Conservation (phyloP, 441 rosid species). For the Pelargonium australe region DNA sequence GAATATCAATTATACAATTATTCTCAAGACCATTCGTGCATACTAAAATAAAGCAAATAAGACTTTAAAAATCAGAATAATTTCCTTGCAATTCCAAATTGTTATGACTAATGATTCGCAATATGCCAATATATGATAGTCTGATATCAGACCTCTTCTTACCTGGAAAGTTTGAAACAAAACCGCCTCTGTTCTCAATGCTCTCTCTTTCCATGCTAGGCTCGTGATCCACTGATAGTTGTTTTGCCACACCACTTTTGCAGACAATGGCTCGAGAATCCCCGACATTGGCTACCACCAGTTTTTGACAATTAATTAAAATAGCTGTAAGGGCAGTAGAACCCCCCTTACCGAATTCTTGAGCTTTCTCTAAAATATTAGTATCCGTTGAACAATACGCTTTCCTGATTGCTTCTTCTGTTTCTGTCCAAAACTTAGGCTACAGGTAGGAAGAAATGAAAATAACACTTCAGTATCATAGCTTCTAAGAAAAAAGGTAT, state of each 20-base stretch:
- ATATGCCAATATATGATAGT: no score
- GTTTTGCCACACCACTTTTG: conserved; percentile 59
- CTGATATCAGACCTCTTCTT: conserved; percentile 4
- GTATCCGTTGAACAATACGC: conserved; percentile 62
- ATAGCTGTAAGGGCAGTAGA: conserved; percentile 93
- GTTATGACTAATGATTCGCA: no score
- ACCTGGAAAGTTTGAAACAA: conserved; percentile 83
- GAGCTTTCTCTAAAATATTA: conserved; percentile 55
- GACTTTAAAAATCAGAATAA: no score
- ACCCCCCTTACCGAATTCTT: conserved; percentile 74
- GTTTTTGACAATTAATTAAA: conserved; percentile 55
- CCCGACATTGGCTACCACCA: conserved; percentile 83
- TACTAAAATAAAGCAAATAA: no score
- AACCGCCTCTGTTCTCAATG: conserved; percentile 80
- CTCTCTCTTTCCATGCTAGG: conserved; percentile 56
- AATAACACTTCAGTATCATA: not conserved
- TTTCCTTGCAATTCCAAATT: no score
- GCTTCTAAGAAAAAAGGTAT: not conserved
- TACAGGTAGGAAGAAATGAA: conserved; percentile 20
- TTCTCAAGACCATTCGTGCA: no score
- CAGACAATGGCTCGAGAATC: conserved; percentile 84
- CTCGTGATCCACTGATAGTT: conserved; percentile 81
- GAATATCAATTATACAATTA: not conserved
- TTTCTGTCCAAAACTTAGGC: conserved; percentile 71
- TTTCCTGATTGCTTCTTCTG: conserved; percentile 59